Evolutionary conservation across 2,329 filamentous ascomycete species (phyloP), one percentile per base, ranked within the genome.

Genomic region (Fusarium sp.): DNA sequence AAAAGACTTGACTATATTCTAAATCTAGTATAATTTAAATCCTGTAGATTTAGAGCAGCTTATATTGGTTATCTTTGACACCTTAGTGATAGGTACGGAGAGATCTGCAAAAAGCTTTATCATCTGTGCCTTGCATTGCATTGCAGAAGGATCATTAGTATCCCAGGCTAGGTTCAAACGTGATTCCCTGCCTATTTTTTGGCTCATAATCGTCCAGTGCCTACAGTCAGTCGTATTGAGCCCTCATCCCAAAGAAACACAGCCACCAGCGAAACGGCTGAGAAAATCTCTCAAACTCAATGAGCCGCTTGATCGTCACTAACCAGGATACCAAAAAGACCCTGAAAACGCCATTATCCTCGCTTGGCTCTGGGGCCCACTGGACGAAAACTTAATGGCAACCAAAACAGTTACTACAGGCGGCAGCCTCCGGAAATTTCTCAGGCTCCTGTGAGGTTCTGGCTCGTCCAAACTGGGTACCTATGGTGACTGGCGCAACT

Each of bases 281-380:
- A 70, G 51, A 70, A 73, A 73, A 66, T 73, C 47, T 66, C 65
- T 57, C 65, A 73, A 72, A 70, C 59, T 73, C 65, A 66, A 73
- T 50, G 41, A 39, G 55, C 47, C 51, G 36, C 55, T 54, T 56
- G 35, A 36, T 44, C 13, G 39, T 42, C 39, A 48, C 54, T 54
- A 44, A 45, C 53, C 38, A 66, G 53, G 36, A 38, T 53, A 15
- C 45, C 42, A 50, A 14, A 38, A 73, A 50, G 70, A 70, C 69
- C 69, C 70, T 72, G 60, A 66, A 74, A 60, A 53, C 62, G 47
- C 53, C 47, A 74, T 59, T 26, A 44, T 42, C 45, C 30, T 65
- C 42, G 63, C 54, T 65, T 70, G 36, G 36, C 17, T 41, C 51
- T 12, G 10, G 44, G 47, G 44, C 47, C 57, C 57, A 63, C 57